Percentiles rank a stretch among this genome's conserved stretches.
Conservation (phyloP, 805 yeast genomes). For the Starmerella apicola region DNA sequence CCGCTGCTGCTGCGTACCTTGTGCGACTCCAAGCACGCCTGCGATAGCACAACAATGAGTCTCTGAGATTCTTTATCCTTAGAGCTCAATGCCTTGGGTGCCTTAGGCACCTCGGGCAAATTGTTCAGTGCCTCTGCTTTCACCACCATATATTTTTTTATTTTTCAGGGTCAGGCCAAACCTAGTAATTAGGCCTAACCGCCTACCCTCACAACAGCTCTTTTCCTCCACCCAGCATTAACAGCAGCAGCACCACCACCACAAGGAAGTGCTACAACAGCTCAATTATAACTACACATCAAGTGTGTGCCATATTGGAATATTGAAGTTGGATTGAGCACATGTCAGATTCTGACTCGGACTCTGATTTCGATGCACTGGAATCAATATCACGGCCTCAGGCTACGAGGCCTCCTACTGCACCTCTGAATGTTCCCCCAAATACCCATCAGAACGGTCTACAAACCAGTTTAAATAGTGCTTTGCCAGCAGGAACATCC, state of each 20-base stretch:
- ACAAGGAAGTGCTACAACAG: no score
- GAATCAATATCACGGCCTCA: neutral
- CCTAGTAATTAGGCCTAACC: no score
- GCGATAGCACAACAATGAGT: conserved; percentile 85
- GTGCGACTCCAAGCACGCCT: conserved; percentile 92
- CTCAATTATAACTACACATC: neutral
- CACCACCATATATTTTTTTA: conserved; percentile 2
- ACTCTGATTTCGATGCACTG: conserved; percentile 11
- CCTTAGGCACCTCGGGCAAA: conserved; percentile 76
- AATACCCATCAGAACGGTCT: no score
- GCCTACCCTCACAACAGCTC: no score
- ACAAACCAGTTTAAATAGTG: no score
- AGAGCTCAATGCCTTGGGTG: conserved; percentile 69
- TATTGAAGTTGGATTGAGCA: no score
- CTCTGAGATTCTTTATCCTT: conserved; percentile 79
- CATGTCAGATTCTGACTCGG: conserved; percentile 14
- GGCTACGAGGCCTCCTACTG: neutral
- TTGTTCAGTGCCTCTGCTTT: conserved; percentile 22
- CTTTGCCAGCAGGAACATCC: no score
- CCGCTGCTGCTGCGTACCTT: conserved; percentile 69
- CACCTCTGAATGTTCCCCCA: no score
- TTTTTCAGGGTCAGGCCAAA: no score
- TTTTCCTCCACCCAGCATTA: no score
- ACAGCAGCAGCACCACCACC: no score
- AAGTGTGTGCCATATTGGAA: no score